phyloP scores from a whole-genome alignment of 805 yeast genomes.

The Yamadazyma kitorensis region DNA sequence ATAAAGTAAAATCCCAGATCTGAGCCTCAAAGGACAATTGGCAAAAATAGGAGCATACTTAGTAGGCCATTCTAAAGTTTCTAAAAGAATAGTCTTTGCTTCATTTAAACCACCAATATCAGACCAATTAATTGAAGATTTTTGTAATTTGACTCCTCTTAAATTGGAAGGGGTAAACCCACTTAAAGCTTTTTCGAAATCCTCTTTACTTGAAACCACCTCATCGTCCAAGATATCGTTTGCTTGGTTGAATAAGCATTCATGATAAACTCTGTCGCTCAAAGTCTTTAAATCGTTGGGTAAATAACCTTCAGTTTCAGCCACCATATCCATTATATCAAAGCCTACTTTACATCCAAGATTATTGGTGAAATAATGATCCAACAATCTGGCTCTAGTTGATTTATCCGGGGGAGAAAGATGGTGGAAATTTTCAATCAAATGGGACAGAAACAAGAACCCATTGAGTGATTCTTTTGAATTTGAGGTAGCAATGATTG shows the following conservation, averaged over 20 bases:
- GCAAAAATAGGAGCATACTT: slow-evolving; percentile 94
- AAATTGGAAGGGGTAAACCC: slow-evolving; percentile 78
- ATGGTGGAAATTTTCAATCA: slow-evolving; percentile 60
- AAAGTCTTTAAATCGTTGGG: slow-evolving; percentile 77
- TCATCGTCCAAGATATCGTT: slow-evolving; percentile 11
- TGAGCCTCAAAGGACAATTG: slow-evolving; percentile 77
- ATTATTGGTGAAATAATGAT: slow-evolving; percentile 30
- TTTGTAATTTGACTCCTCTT: slow-evolving; percentile 83
- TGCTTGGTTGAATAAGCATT: slow-evolving; percentile 27
- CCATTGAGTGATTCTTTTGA: slow-evolving; percentile 66
- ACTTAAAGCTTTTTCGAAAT: slow-evolving; percentile 52
- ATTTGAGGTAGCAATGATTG: slow-evolving; percentile 60
- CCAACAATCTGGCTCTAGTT: slow-evolving; percentile 49
- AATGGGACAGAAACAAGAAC: slow-evolving; percentile 61
- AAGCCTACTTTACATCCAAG: slow-evolving; percentile 34
- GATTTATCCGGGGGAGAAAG: slow-evolving; percentile 69
- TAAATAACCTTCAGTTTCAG: slow-evolving; percentile 85
- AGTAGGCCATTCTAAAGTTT: slow-evolving; percentile 96
- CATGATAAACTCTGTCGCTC: slow-evolving; percentile 66
- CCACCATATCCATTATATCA: slow-evolving; percentile 43
- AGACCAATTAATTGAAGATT: slow-evolving; percentile 71
- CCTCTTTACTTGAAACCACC: slow-evolving; percentile 20
- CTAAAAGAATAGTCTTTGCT: slow-evolving; percentile 73
- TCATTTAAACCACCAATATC: slow-evolving; percentile 86
- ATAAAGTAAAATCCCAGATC: slow-evolving; percentile 87